These are phyloP conservation scores for Sarocladiaceae sp. DNA, from an alignment of 2,329 filamentous ascomycete genomes.

Conservation along the genomic window DNA sequence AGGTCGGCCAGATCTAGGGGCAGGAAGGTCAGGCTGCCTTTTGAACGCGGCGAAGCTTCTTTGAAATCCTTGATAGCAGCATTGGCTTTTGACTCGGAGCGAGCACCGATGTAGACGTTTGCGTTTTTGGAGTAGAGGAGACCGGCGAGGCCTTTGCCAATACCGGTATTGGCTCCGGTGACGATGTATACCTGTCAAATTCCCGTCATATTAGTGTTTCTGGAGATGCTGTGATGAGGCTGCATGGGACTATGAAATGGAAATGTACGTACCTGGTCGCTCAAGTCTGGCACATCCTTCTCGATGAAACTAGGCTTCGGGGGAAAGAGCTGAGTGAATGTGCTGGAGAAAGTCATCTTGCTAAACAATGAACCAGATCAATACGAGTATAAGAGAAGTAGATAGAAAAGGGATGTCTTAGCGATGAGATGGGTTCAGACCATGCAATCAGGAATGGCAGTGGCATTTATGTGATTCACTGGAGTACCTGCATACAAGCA, in stretches of 20 bases:
- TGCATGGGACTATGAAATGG: too few species aligned
- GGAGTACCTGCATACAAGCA: too few species aligned
- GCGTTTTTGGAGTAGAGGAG: slow-evolving; percentile 48
- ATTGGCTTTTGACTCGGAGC: slow-evolving; percentile 34
- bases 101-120: slow-evolving; percentile 47
- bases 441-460: too few species aligned
- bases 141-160: slow-evolving; percentile 44
- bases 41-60: slow-evolving; percentile 21
- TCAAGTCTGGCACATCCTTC: slow-evolving; percentile 60
- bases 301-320: slow-evolving; percentile 3
- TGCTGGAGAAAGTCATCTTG: too few species aligned
- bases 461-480: too few species aligned
- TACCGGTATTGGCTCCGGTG: slow-evolving; percentile 30
- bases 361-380: too few species aligned
- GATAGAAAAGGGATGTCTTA: too few species aligned
- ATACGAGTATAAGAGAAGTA: too few species aligned
- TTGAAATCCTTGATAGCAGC: slow-evolving; percentile 35
- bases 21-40: slow-evolving; percentile 33
- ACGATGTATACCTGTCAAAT: slow-evolving; percentile 41
- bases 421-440: too few species aligned
- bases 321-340: not conserved
- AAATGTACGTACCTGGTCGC: slow-evolving; percentile 41
- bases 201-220: not conserved
- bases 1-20: slow-evolving; percentile 33
- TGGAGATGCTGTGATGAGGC: too few species aligned